Evolutionary conservation across 176 grass and related monocot genomes (phyloP), one percentile per base, ranked within the genome.

Genomic region (Eragrostis nindensis): DNA sequence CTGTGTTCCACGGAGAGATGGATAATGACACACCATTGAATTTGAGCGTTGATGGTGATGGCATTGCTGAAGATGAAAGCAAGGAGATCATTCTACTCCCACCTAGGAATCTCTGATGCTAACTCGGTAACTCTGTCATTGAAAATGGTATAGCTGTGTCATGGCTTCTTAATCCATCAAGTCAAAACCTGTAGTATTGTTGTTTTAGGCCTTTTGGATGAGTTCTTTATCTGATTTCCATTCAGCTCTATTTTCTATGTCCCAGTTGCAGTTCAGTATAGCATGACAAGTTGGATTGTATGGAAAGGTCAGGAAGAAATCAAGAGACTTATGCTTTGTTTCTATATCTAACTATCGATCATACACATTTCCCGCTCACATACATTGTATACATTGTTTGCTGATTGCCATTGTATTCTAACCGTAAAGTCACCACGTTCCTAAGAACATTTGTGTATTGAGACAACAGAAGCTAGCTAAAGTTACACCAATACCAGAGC

Each of bases 71-170:
- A 36, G 59, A 87, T 74, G 67, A 83, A 68, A 68, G 16, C 30
- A 61, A 54, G 29, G 73, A 90, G 27, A 39, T 54, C 62, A 27
- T 54, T 54, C 57, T 73, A 22, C 63, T 86, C 41, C 38, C 59
- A 19, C 22, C 68, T 8, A 14, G 48, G 1, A 71, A 18, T 40
- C 60, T 68, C 10, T 25, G 16, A 0, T 66, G 57, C 56, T 44
- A 62, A 45, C 24, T 47, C 42, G 9, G 15, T 66, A 66, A 48
- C 24, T 65, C 4, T 47, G 39, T 18, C 59, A 66, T 9, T 36
- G 46, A 63, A 14, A 63, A 1, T 13, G 59, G 1, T 59, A 25
- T 61, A 80, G 36, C 38, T 57, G 15, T 2, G 7, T 40, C 42
- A 1, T 50, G 41, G 14, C 6, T 70, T 70, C 3, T 83, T 36